Evolutionary conservation across 129 eudicot genomes (phyloP).

Genomic region (Apium graveolens): DNA sequence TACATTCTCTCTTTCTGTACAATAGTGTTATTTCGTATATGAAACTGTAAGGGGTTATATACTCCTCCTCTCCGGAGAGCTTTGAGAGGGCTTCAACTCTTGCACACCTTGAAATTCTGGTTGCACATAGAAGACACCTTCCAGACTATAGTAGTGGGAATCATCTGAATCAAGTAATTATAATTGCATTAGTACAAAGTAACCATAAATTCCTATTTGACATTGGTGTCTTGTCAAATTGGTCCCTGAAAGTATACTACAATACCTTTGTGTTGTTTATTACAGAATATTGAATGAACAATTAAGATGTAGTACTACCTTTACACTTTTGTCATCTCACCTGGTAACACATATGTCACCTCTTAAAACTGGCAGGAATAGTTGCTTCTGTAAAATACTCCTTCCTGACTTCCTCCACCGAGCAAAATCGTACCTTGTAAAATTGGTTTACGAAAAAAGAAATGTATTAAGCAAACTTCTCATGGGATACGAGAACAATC

Average conservation of each 20-base stretch:
- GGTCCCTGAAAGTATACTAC: neutral
- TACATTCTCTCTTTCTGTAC: neutral
- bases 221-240: neutral
- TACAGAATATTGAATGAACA: neutral
- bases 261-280: neutral
- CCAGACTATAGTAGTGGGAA: neutral
- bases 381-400: conserved; percentile 73
- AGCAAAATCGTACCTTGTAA: conserved; percentile 78
- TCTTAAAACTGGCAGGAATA: conserved; percentile 52
- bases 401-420: conserved; percentile 52
- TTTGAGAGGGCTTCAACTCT: neutral
- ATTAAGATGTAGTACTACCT: neutral
- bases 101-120: neutral
- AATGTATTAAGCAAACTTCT: neutral
- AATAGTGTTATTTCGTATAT: neutral
- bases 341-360: conserved; percentile 13
- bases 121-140: neutral
- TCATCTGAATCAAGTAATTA: neutral
- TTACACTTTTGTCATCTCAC: neutral
- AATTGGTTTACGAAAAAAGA: neutral
- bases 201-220: neutral
- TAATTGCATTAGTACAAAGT: neutral
- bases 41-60: neutral
- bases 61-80: neutral
- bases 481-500: neutral